Evolutionary conservation across 1,284 basidiomycete genomes (phyloP), one percentile per base, ranked within the genome.

Genomic region (Apiotrichum akiyoshidainum): DNA sequence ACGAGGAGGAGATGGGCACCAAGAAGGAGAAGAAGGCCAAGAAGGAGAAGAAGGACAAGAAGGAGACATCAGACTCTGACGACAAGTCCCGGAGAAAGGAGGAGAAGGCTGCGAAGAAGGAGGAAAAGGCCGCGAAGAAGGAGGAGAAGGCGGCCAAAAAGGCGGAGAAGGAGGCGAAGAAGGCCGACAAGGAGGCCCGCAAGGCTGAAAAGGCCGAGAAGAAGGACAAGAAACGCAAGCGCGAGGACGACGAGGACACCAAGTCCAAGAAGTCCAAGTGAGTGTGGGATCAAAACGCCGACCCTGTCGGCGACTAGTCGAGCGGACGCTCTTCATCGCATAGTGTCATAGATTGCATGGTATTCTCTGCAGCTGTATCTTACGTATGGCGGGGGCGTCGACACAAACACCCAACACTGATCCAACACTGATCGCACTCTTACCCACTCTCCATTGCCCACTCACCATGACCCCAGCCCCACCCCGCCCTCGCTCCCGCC

Each of bases 161-260:
- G 45, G 50, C 50, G 11, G 45, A 44, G 44, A 57, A 60, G 58
- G 58, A 55, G 40, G 52, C 53, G 14, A 58, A 62, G 54, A 54
- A 54, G 51, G 60, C 58, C 7, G 47, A 14, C 12, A 48, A 48
- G 34, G 47, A 48, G 34, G 47, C 47, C 33, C 65, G 60, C 9
- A 67, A 63, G 60, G 48, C 50, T 39, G 51, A 55, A 37, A 60
- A 46, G 49, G 59, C 58, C n/a, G 37, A 50, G 16, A 54, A 57
- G 3, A 66, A 63, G 57, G 37, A 49, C 46, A 44, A 54, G 46
- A 60, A 39, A 48, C 44, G 41, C 40, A 35, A 52, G 34, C 41
- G 41, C 41, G 46, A 48, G 21, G 37, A 37, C 5, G 56, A 53
- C 26, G 45, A 26, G 2, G 52, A 54, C 33, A 52, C 37, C 46